Evolutionary conservation across 768 basidiomycete species (phyloP).

Genomic region (Coprinopsis marcescibilis): DNA sequence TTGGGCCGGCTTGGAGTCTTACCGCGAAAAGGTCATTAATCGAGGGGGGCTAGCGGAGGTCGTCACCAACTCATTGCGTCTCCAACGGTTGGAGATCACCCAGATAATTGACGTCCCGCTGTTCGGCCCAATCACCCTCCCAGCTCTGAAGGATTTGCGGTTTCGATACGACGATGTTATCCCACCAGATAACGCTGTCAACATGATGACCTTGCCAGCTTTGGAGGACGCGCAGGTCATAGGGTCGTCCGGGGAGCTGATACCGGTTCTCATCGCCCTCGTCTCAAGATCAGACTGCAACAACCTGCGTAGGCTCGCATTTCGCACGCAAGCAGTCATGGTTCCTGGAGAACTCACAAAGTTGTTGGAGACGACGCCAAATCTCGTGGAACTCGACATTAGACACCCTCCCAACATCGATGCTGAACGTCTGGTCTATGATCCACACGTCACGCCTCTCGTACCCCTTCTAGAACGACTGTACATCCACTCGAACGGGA

Average conservation of each 20-base stretch:
- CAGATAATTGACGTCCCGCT: not conserved
- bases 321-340: constrained; percentile 1
- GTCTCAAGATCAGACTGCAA: constrained; percentile 3
- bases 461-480: constrained; percentile 8
- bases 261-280: constrained; percentile 2
- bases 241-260: not conserved
- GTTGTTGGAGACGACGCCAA: constrained; percentile 5
- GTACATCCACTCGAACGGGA: constrained; percentile 3
- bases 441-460: not conserved
- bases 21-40: constrained; percentile 2
- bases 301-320: constrained; percentile 3
- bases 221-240: constrained; percentile 9
- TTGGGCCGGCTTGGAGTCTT: constrained; percentile 3
- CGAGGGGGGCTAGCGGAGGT: not conserved
- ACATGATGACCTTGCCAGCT: constrained; percentile 3
- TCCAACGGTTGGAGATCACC: constrained; percentile 4
- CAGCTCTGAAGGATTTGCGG: constrained; percentile 3
- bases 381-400: constrained; percentile 12
- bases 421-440: not conserved
- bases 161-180: constrained; percentile 4
- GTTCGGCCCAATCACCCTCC: constrained; percentile 2
- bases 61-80: not conserved
- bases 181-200: constrained; percentile 1
- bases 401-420: constrained; percentile 4
- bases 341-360: constrained; percentile 9